Base-by-base conservation (phyloP, 73 alveolate genomes). In the Paramecium sexaurelia region DNA sequence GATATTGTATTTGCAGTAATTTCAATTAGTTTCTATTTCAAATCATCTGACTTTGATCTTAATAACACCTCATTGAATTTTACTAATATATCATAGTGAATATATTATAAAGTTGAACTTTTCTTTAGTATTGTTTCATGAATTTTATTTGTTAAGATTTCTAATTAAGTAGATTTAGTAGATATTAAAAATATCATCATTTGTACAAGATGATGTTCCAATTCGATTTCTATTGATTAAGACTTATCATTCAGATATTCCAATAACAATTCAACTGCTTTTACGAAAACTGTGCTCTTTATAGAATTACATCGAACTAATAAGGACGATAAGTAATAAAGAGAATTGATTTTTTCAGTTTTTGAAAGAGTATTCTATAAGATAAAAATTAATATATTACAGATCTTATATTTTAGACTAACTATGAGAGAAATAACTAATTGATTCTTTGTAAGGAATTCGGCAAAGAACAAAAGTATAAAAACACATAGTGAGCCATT, bases 251-350 rank as follows among this genome's bases (percentile, higher is more conserved):
- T 22, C 32, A 39, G 9, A 33, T 36, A 78, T 22, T 78, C 90
- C 17, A 78, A 40, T 78, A 78, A 15, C 22, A 78, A 19, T 78
- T 78, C 43, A 9, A 78, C 33, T 17, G 90, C 68, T 78, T 78
- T 78, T 7, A 24, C 41, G 15, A 78, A 78, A 37, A 78, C 55
- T 26, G 68, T 17, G 17, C 47, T 11, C 20, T 78, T 43, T 20
- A 78, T 78, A 9, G 43, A 41, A 40, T 78, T 78, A 26, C 90
- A 78, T 78, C 90, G 15, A 41, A 78, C 73, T 20, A 78, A 43
- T 78, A 78, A 40, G 10, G 90, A 78, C n/a, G 90, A 78, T 8
- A 78, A 43, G 41, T 78, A 78, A n/a, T 78, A 78, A 40, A 78
- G 29, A 2, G 90, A 78, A 45, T 78, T 78, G 9, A 78, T 78